phyloP scores from a whole-genome alignment of 1,139 yeast species.

The Sugiyamaella castrensis region DNA sequence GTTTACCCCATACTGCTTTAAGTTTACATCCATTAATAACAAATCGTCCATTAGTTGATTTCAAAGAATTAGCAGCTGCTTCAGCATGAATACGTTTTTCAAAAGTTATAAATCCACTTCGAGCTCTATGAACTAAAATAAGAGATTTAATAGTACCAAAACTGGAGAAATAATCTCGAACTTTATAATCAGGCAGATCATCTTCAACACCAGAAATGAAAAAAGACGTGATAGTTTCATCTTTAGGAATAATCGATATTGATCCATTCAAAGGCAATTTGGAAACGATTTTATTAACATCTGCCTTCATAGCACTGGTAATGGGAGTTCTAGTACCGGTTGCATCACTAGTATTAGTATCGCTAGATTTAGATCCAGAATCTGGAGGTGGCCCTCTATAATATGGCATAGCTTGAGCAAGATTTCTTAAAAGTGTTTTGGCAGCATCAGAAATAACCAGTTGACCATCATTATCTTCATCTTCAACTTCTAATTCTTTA shows the following conservation, averaged over 20 bases:
- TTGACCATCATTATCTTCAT: slow-evolving; percentile 23
- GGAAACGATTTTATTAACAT: slow-evolving; percentile 49
- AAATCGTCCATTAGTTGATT: slow-evolving; percentile 28
- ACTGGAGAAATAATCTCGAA: slow-evolving; percentile 48
- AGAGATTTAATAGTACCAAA: slow-evolving; percentile 50
- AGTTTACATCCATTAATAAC: slow-evolving; percentile 50
- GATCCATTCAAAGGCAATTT: slow-evolving; percentile 59
- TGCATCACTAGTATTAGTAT: neutral
- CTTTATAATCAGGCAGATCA: slow-evolving; percentile 60
- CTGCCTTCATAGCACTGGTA: slow-evolving; percentile 36
- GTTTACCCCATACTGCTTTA: slow-evolving; percentile 66
- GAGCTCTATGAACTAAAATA: slow-evolving; percentile 57
- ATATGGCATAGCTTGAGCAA: slow-evolving; percentile 41
- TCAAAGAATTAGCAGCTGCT: slow-evolving; percentile 45
- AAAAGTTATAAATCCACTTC: slow-evolving; percentile 64
- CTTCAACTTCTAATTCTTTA: slow-evolving; percentile 42
- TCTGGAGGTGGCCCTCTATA: slow-evolving; percentile 4
- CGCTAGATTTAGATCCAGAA: neutral
- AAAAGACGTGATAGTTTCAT: slow-evolving; percentile 48
- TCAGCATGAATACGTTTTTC: slow-evolving; percentile 53
- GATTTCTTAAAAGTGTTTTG: slow-evolving; percentile 39
- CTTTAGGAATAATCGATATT: slow-evolving; percentile 42
- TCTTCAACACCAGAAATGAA: slow-evolving; percentile 72
- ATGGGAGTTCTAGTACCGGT: slow-evolving; percentile 1
- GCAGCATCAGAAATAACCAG: slow-evolving; percentile 35